Conservation (phyloP, 2,329 filamentous ascomycete species). For the Xylariomycetidae sp. region DNA sequence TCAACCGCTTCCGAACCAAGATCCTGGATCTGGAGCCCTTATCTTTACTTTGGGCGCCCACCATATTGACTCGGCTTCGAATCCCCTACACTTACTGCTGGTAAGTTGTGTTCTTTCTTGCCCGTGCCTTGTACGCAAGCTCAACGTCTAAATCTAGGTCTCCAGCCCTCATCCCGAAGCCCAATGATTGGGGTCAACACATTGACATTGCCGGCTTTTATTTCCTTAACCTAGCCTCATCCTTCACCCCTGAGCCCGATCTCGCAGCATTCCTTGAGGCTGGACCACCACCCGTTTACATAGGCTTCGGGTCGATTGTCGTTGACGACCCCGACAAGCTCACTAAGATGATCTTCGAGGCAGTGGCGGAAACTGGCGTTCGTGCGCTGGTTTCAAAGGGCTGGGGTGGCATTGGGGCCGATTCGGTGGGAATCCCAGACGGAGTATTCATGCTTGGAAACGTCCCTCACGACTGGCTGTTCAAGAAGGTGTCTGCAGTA, state of each 20-base stretch:
- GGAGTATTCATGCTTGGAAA: conserved; percentile 80
- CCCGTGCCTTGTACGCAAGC: too few species aligned
- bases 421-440: conserved; percentile 63
- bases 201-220: conserved; percentile 49
- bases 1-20: conserved; percentile 77
- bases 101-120: too few species aligned
- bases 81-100: conserved; percentile 91
- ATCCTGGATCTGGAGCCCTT: conserved; percentile 65
- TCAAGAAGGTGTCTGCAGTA: conserved; percentile 72
- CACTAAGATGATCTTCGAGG: conserved; percentile 39
- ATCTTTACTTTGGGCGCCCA: conserved; percentile 76
- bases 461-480: conserved; percentile 84
- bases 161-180: conserved; percentile 43
- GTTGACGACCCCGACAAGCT: conserved; percentile 41
- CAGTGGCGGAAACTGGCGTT: conserved; percentile 42
- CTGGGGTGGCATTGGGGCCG: conserved; percentile 78
- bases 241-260: conserved; percentile 26
- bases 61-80: conserved; percentile 66
- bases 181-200: conserved; percentile 47
- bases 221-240: conserved; percentile 39
- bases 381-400: conserved; percentile 79
- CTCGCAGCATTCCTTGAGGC: conserved; percentile 35
- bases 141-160: conserved; percentile 27
- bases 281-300: conserved; percentile 46
- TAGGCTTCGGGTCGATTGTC: conserved; percentile 52